Conservation (phyloP, 2,329 filamentous ascomycete species). For the Ceratocystis lukuohia region DNA sequence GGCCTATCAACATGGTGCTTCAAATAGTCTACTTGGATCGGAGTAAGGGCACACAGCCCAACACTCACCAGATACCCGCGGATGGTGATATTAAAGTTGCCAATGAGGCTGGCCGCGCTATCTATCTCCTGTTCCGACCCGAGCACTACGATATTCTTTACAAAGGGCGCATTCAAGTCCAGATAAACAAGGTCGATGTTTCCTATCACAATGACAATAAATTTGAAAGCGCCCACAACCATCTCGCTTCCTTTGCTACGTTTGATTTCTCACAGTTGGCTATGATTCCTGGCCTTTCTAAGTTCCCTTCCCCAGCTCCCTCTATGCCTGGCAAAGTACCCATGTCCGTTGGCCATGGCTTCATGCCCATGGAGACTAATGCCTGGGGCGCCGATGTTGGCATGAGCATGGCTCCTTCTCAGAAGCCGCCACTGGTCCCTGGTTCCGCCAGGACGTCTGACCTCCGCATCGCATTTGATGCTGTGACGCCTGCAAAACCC, state of each 20-base stretch:
- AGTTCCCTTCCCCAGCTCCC: constrained; percentile 23
- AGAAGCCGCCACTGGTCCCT: background rate
- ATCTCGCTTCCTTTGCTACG: constrained; percentile 32
- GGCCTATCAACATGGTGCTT: constrained; percentile 63
- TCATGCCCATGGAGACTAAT: constrained; percentile 22
- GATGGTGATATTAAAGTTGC: constrained; percentile 36
- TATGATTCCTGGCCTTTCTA: constrained; percentile 35
- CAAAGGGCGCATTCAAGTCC: constrained; percentile 31
- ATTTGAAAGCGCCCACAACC: constrained; percentile 30
- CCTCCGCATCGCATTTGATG: background rate
- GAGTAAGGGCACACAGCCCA: constrained; percentile 64
- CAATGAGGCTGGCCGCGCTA: constrained; percentile 35
- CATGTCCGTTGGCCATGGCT: constrained; percentile 24
- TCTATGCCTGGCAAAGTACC: constrained; percentile 17
- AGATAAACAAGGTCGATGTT: constrained; percentile 41
- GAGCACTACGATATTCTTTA: constrained; percentile 95
- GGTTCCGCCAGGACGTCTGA: background rate
- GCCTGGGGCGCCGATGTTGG: background rate
- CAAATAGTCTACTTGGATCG: constrained; percentile 88
- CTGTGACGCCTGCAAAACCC: background rate
- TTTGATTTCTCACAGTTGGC: constrained; percentile 33
- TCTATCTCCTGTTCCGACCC: constrained; percentile 51
- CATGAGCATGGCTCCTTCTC: background rate
- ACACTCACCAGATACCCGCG: constrained; percentile 51
- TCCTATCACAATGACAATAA: constrained; percentile 34